Base-by-base conservation (phyloP, 805 yeast species). In the Wickerhamomyces silvicola region DNA sequence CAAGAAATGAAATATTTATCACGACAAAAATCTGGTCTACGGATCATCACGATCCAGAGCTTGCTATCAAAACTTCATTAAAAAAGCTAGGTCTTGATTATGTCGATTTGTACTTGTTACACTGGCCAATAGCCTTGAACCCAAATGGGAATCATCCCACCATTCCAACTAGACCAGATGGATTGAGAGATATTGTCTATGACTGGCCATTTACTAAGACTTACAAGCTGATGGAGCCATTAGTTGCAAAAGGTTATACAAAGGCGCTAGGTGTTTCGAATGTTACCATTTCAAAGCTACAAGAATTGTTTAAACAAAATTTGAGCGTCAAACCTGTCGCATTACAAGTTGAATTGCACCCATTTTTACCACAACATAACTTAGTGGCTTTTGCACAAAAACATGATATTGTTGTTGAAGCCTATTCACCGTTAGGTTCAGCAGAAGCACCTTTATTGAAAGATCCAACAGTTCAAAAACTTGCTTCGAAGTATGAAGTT, bases 341-440 rank as follows among this genome's bases (percentile, higher is more conserved):
- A 24, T 74, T 78, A 59, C 94, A 85, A 64, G 68, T 82, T 37
- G 94, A 85, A 62, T 60, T 75, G 23, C 94, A 84, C 56, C 86
- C 88, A 28, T 68, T 68, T 39, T 64, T 81, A 41, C 83, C 84
- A 24, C 87, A 81, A 54, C 59, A 54, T 10, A 74, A 75, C 44
- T 60, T 82, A 38, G 47, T 68, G 27, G 67, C 70, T 20, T 78
- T 50, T 56, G 65, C 75, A 54, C 58, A 64, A 34, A 46, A 56
- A 25, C 62, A 81, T 41, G 71, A 64, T 40, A 76, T 78, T 39
- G 50, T 63, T 18, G 50, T 79, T 33, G 79, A 78, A 55, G 92
- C 92, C n/a, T 84, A 81, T 59, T 75, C 83, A 19, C 92, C 94
- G 22, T 62, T 83, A 43, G 88, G 87, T 7, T 68, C 79, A 21